phyloP scores from a whole-genome alignment of 2,329 filamentous ascomycete species.

The Colletotrichum liriopes region DNA sequence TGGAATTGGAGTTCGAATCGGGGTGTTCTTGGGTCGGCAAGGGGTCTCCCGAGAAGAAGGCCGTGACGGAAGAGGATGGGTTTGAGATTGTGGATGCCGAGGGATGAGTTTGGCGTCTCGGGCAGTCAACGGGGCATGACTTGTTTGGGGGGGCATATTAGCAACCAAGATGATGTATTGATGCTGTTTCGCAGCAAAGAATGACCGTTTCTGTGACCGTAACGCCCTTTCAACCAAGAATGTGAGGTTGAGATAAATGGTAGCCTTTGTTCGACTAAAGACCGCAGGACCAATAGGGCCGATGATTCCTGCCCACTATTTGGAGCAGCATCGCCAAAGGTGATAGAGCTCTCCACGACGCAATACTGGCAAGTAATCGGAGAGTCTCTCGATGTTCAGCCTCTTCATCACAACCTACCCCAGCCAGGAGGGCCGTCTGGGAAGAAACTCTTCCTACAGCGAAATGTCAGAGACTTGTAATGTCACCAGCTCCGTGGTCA shows the following conservation, averaged over 20 bases:
- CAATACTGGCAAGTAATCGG: neutral
- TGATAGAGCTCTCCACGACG: neutral
- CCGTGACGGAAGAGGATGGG: neutral
- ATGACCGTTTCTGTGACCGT: neutral
- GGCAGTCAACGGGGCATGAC: neutral
- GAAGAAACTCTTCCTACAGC: too few species aligned
- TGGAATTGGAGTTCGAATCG: neutral
- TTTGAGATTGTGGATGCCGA: slow-evolving; percentile 7
- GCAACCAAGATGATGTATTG: neutral
- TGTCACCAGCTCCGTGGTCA: too few species aligned
- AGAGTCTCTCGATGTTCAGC: too few species aligned
- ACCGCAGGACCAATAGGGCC: neutral
- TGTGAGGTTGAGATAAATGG: too few species aligned
- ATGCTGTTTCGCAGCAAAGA: neutral
- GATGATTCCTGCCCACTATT: neutral
- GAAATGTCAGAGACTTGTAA: too few species aligned
- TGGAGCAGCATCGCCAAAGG: neutral
- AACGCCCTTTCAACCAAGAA: neutral
- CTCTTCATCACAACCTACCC: neutral
- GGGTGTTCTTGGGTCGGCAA: neutral
- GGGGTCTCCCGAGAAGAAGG: neutral
- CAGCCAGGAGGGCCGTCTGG: neutral
- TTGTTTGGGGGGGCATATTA: too few species aligned
- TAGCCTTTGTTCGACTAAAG: neutral
- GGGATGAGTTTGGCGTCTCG: neutral